Conservation (phyloP, 805 yeast species). For the Yarrowia deformans region DNA sequence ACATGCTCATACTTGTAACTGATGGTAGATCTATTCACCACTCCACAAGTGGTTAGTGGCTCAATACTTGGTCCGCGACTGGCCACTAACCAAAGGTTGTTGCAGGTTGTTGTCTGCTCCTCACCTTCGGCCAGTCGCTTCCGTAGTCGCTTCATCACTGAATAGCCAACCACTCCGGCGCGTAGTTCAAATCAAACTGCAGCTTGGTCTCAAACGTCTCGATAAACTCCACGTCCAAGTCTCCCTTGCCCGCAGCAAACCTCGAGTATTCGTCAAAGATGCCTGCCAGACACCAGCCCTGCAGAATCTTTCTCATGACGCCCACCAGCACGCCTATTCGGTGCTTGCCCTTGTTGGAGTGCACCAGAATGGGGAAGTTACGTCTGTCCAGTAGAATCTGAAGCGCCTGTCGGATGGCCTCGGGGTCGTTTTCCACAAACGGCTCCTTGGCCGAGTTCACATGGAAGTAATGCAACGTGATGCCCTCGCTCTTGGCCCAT, state of each 20-base stretch:
- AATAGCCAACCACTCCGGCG: slow-evolving; percentile 38
- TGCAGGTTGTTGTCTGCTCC: background rate
- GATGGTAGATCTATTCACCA: no score
- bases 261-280: slow-evolving; percentile 92
- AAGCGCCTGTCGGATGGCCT: slow-evolving; percentile 58
- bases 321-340: slow-evolving; percentile 95
- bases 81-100: no score
- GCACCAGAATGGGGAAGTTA: slow-evolving; percentile 87
- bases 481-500: slow-evolving; percentile 67
- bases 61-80: no score
- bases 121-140: background rate
- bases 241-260: slow-evolving; percentile 62
- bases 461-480: slow-evolving; percentile 64
- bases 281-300: slow-evolving; percentile 93
- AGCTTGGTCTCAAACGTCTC: slow-evolving; percentile 42
- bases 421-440: slow-evolving; percentile 64
- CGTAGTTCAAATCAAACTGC: slow-evolving; percentile 24
- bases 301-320: slow-evolving; percentile 79
- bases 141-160: background rate
- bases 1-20: no score
- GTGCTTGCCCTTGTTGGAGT: slow-evolving; percentile 97
- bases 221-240: slow-evolving; percentile 46
- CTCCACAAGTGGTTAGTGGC: background rate
- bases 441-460: slow-evolving; percentile 82
- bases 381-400: slow-evolving; percentile 52